A percentile compares a stretch with the other conserved stretches of the same genome.
Evolutionary conservation across 768 basidiomycete genomes (phyloP).

Genomic region (Pulveroboletus sp.): DNA sequence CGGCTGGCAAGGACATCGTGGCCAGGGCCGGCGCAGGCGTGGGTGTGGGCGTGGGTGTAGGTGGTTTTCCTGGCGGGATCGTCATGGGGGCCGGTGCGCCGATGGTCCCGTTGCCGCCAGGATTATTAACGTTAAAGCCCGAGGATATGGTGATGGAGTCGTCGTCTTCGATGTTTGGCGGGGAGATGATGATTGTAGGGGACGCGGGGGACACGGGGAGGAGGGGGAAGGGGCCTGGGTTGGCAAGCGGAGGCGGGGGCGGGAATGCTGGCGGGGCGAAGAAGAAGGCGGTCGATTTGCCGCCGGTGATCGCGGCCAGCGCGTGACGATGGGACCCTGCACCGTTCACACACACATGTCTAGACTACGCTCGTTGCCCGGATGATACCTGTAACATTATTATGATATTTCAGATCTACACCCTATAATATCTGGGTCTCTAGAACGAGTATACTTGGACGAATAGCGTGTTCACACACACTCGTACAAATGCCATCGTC

Average conservation of each 20-base stretch:
- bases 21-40: slow-evolving; percentile 3
- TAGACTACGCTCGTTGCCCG: slow-evolving; percentile 11
- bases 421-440: background rate
- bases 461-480: too few relatives aligned
- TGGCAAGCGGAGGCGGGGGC: slow-evolving; percentile 19
- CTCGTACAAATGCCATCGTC: too few relatives aligned
- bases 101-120: background rate
- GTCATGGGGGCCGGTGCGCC: too few relatives aligned
- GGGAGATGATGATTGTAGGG: too few relatives aligned
- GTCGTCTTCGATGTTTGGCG: too few relatives aligned
- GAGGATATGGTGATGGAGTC: too few relatives aligned
- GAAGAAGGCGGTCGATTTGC: slow-evolving; percentile 29
- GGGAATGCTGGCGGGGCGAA: slow-evolving; percentile 17
- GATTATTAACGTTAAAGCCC: too few relatives aligned
- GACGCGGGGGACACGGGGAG: too few relatives aligned
- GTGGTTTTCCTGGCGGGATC: too few relatives aligned
- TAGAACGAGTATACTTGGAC: too few relatives aligned
- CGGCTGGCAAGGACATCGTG: slow-evolving; percentile 15
- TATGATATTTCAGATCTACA: slow-evolving; percentile 18
- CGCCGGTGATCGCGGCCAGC: slow-evolving; percentile 35
- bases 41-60: too few relatives aligned
- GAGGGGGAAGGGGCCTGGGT: too few relatives aligned
- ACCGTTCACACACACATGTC: slow-evolving; percentile 4
- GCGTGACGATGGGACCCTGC: slow-evolving; percentile 7
- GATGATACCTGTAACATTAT: slow-evolving; percentile 37